Evolutionary conservation across 805 yeast species (phyloP).

Genomic region (Kuraishia ogatae): DNA sequence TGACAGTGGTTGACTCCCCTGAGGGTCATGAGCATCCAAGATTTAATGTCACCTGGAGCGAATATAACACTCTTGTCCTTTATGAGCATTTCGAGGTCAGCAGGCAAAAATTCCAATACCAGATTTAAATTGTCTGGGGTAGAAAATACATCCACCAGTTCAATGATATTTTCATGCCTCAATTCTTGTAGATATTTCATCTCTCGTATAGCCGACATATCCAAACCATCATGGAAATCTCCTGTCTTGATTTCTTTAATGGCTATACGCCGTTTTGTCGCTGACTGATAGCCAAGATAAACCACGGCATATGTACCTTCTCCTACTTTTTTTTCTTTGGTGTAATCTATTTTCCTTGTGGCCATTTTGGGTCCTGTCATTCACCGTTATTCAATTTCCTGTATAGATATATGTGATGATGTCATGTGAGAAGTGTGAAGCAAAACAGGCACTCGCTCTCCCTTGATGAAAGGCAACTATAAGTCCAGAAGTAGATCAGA

Average conservation of each 20-base stretch:
- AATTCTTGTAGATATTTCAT: slow-evolving; percentile 83
- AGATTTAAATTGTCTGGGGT: slow-evolving; percentile 58
- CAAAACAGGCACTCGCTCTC: too few species aligned
- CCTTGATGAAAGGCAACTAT: too few species aligned
- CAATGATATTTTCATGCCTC: slow-evolving; percentile 73
- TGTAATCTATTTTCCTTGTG: slow-evolving; percentile 12
- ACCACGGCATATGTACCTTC: slow-evolving; percentile 99
- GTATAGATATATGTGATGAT: too few species aligned
- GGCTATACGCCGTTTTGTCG: slow-evolving; percentile 60
- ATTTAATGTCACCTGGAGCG: slow-evolving; percentile 78
- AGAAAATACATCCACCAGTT: slow-evolving; percentile 80
- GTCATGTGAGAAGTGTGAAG: too few species aligned
- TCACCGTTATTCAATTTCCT: not conserved
- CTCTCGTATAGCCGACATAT: slow-evolving; percentile 95
- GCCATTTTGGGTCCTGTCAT: not conserved
- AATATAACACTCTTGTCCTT: slow-evolving; percentile 72
- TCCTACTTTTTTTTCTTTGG: slow-evolving; percentile 79
- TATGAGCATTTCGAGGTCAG: slow-evolving; percentile 84
- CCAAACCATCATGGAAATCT: slow-evolving; percentile 90
- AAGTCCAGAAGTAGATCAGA: too few species aligned
- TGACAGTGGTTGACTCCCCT: slow-evolving; percentile 96
- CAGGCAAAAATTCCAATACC: slow-evolving; percentile 88
- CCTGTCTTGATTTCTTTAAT: slow-evolving; percentile 94
- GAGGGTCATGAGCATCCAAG: slow-evolving; percentile 91
- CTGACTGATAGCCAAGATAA: slow-evolving; percentile 64